phyloP scores from a whole-genome alignment of 2,329 filamentous ascomycete species.

The Cladosporium sp. region DNA sequence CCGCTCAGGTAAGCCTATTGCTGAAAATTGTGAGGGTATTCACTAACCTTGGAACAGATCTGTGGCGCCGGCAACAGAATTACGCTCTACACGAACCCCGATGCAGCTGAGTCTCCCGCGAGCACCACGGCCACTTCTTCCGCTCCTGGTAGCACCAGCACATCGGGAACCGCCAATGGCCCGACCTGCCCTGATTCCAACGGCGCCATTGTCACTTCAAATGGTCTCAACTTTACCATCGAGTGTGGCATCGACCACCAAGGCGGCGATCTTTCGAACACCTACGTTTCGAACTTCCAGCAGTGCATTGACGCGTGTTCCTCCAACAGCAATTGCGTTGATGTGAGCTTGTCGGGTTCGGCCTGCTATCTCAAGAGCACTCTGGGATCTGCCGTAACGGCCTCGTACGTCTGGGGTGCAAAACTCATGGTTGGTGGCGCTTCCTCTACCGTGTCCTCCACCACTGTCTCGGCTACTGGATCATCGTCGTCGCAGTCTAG shows the following conservation, averaged over 20 bases:
- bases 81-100: slow-evolving; percentile 25
- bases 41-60: slow-evolving; percentile 17
- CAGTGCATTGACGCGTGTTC: slow-evolving; percentile 25
- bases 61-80: slow-evolving; percentile 28
- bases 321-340: slow-evolving; percentile 21
- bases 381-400: slow-evolving; percentile 16
- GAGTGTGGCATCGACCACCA: slow-evolving; percentile 31
- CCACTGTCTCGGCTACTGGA: neutral
- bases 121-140: slow-evolving; percentile 10
- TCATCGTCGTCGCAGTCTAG: slow-evolving; percentile 12
- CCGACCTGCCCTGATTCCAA: slow-evolving; percentile 20
- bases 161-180: slow-evolving; percentile 9
- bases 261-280: slow-evolving; percentile 26
- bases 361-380: slow-evolving; percentile 30
- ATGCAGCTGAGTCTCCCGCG: slow-evolving; percentile 16
- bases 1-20: neutral
- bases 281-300: slow-evolving; percentile 20
- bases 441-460: neutral
- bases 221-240: slow-evolving; percentile 22
- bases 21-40: too few relatives aligned
- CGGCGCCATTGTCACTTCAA: slow-evolving; percentile 16
- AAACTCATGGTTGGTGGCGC: slow-evolving; percentile 17
- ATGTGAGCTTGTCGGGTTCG: slow-evolving; percentile 22
- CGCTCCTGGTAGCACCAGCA: slow-evolving; percentile 11
- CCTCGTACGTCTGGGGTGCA: slow-evolving; percentile 22